Evolutionary conservation across 257 asterid genomes (phyloP).

Genomic region (Solanum ossicruentum): DNA sequence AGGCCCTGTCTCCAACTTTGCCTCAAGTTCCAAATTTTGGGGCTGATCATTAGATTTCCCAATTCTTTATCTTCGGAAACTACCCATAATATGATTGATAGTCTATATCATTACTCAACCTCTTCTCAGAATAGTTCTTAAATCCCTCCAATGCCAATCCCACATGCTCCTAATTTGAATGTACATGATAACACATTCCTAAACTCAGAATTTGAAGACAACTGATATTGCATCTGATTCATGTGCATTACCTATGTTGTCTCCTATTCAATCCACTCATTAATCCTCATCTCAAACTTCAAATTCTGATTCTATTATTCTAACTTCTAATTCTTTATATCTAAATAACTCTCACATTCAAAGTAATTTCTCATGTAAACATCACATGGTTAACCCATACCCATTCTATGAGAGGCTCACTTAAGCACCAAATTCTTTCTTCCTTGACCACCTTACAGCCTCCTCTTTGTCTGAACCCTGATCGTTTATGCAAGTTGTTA

Average conservation of each 20-base stretch:
- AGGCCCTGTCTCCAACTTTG: neutral
- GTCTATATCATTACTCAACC: neutral
- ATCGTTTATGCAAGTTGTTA: neutral
- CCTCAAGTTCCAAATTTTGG: neutral
- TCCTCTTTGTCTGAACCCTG: neutral
- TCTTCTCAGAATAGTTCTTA: neutral
- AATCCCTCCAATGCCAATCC: neutral
- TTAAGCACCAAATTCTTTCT: neutral
- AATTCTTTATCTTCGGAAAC: neutral
- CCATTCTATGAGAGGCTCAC: neutral
- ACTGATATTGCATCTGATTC: neutral
- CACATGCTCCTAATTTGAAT: neutral
- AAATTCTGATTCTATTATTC: neutral
- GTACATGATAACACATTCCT: neutral
- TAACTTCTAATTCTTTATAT: neutral
- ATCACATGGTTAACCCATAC: neutral
- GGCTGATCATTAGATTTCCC: neutral
- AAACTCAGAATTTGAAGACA: neutral
- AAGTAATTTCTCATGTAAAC: neutral
- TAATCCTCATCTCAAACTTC: neutral
- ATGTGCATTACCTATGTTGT: neutral
- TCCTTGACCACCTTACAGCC: neutral
- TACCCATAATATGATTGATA: neutral
- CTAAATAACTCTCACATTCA: neutral
- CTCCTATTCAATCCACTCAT: neutral